Base-by-base conservation (phyloP, 371 early-diverging fungal genomes). In the Apophysomyces variabilis region DNA sequence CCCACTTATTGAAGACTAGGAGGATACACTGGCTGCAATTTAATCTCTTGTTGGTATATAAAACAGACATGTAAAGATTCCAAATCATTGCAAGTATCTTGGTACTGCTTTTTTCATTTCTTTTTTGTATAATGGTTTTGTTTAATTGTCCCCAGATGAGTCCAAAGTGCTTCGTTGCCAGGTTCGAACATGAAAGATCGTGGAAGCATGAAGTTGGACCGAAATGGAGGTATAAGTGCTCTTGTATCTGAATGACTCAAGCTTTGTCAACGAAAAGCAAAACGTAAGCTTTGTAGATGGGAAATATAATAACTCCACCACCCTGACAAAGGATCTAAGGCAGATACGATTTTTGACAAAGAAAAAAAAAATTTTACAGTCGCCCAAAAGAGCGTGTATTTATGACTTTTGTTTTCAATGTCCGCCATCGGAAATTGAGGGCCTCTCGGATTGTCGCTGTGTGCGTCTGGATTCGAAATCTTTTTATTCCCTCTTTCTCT, bases 271-370 rank as follows among this genome's bases (percentile, higher is more conserved):
- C 66, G 66, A 67, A 70, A 57, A 68, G 66, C 72, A 67, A 66
- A 68, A 61, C 62, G 60, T 64, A 72, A 60, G 74, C 74, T 74
- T 60, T 62, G 32, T 68, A 65, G 66, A 61, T 26, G 58, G 32
- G 46, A 58, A 54, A 57, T 41, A 11, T 11, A 59, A 58, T 57
- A 13, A 54, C 14, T 50, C 21, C 43, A 57, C 58, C 58, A 58
- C 66, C 66, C 65, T 78, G 78, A 75, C 75, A 78, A 75, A 78
- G 78, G 78, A 78, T 78, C 78, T 78, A 78, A 78, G 78, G 78
- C 75, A 78, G 71, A 78, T 71, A 73, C 75, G 61, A 54, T 62
- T 59, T 56, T 26, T 26, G 32, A 26, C 32, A 26, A 38, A 39
- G 68, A 47, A 61, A 62, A 54, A 18, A 26, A 61, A 32, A 41